phyloP scores from a whole-genome alignment of 257 asterid species.

The Hygrophila difformis region DNA sequence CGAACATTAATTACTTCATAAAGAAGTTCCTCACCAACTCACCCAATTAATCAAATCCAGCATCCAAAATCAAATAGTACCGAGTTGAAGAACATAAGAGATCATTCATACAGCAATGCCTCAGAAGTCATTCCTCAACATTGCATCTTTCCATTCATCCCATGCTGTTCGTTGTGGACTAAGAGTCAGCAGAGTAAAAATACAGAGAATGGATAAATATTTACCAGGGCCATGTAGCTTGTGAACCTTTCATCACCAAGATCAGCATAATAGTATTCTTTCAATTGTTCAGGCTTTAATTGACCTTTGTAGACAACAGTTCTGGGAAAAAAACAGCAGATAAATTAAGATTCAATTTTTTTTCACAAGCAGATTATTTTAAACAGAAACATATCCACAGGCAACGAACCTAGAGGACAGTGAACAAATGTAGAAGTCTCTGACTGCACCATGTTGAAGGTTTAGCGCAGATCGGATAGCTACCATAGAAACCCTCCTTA shows the following conservation, averaged over 20 bases:
- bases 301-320: conserved; percentile 98
- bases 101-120: conserved; percentile 96
- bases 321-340: conserved; percentile 31
- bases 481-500: conserved; percentile 95
- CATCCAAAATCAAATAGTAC: conserved; percentile 84
- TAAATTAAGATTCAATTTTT: too few relatives aligned
- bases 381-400: not conserved
- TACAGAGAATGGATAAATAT: conserved; percentile 71
- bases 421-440: conserved; percentile 91
- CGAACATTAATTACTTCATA: conserved; percentile 72
- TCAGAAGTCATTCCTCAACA: conserved; percentile 99
- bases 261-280: conserved; percentile 86
- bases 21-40: conserved; percentile 93
- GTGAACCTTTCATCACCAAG: conserved; percentile 99
- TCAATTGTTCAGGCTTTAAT: conserved; percentile 86
- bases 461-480: conserved; percentile 96
- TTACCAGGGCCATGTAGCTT: conserved; percentile 99
- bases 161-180: conserved; percentile 96
- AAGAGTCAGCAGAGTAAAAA: conserved; percentile 87
- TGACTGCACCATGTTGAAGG: conserved; percentile 84
- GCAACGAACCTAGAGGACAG: conserved; percentile 85
- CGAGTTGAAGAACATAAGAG: conserved; percentile 99
- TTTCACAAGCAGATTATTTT: not conserved
- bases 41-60: conserved; percentile 71
- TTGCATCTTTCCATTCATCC: conserved; percentile 85